Percentiles rank a stretch among this genome's conserved stretches.
phyloP scores from a whole-genome alignment of 495 filamentous ascomycete genomes.

The Thermothielavioides terrestris region DNA sequence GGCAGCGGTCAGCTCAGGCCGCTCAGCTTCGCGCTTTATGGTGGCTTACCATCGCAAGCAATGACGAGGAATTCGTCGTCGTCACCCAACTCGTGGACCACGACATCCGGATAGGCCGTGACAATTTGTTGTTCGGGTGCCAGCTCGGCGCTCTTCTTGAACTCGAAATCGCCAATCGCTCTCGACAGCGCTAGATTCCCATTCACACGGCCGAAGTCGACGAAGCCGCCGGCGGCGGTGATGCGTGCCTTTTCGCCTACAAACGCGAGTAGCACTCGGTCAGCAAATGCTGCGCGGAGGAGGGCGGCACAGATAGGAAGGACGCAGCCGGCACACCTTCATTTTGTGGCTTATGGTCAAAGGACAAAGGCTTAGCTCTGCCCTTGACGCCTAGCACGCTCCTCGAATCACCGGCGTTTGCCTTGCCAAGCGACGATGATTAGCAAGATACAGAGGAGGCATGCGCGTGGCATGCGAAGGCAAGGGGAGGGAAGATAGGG shows the following conservation, averaged over 20 bases:
- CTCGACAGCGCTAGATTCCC: conserved; percentile 96
- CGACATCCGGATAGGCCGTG: conserved; percentile 91
- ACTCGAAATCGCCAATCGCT: conserved; percentile 98
- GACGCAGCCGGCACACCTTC: conserved; percentile 53
- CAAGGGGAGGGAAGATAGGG: background rate
- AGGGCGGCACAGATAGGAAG: background rate
- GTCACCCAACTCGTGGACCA: conserved; percentile 75
- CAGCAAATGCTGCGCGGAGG: conserved; percentile 16
- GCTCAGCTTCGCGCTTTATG: background rate
- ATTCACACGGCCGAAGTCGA: conserved; percentile 97
- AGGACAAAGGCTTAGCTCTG: conserved; percentile 90
- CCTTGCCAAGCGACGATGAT: conserved; percentile 44
- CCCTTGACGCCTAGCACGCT: conserved; percentile 92
- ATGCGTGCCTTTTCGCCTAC: conserved; percentile 94
- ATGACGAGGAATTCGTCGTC: conserved; percentile 97
- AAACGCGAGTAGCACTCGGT: conserved; percentile 13
- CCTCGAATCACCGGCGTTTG: conserved; percentile 92
- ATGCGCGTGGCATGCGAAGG: background rate
- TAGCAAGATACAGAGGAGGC: conserved; percentile 17
- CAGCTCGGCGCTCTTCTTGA: conserved; percentile 97
- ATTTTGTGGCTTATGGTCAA: conserved; percentile 97
- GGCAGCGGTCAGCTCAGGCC: background rate
- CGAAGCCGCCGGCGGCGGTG: conserved; percentile 89
- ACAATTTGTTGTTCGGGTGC: conserved; percentile 96
- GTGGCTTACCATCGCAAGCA: conserved; percentile 80